Evolutionary conservation across 441 rosid species (phyloP), one percentile per base, ranked within the genome.

Genomic region (Theobroma grandiflorum): DNA sequence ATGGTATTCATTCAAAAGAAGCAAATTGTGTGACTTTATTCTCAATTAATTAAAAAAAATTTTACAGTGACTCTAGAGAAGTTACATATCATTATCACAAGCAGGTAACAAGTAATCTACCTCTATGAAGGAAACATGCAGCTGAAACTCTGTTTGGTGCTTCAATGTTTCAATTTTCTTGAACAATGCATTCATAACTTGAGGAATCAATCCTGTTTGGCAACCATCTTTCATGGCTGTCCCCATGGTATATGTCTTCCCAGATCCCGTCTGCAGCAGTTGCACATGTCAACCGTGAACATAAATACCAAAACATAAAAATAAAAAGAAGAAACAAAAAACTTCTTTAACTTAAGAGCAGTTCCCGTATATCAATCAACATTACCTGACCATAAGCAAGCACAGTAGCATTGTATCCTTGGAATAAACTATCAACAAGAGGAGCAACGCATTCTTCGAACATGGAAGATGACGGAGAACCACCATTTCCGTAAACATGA

Each of bases 201-300:
- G 89, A 74, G 91, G 92, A 76, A 92, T 85, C 82, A 90, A 62
- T 70, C 95, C 95, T 45, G 81, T 74, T 65, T 86, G 87, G 57
- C 73, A 72, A 71, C 88, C 91, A 80, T 89, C 90, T 80, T 85
- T 89, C 74, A 82, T 76, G 50, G 90, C 94, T 69, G 95, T 89
- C 67, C 95, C 95, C 95, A 92, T 92, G 31, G 95, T 92, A 76
- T 87, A 92, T 38, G 94, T 92, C 85, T 90, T 92, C 18, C 95
- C 95, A 8, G 95, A 92, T 70, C 95, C 95, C 42, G 94, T 92
- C 95, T 92, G 90, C 86, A 87, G 42, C 72, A 84, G 33, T 69
- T 67, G 40, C 37, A 66, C 49, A 80, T 67, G 57, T 78, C 81
- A 84, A 83, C 63, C 9, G 9, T 74, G 72, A 45, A 42, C 18